Evolutionary conservation across 2,329 filamentous ascomycete genomes (phyloP), one percentile per base, ranked within the genome.

Genomic region (Drechmeria coniospora): DNA sequence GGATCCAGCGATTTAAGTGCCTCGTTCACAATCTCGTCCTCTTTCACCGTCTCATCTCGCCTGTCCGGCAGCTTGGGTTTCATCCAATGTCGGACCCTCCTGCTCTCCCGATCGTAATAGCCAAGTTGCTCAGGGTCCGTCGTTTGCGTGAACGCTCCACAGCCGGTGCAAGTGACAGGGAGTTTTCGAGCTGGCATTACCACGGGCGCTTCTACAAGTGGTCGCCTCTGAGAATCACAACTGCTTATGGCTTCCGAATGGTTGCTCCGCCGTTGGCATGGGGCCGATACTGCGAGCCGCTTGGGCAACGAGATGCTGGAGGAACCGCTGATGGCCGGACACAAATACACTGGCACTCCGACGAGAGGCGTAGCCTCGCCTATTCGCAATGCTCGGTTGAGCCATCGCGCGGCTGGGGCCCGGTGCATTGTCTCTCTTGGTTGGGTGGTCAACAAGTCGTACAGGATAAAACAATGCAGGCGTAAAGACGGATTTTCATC

Each of bases 101-200:
- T 70, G 36, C 66, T 63, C 20, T 45, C 47, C 16, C 65, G 31
- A 32, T 66, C 57, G 43, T 63, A 78, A 46, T 66, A 75, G 4
- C 69, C 69, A 5, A 74, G 54, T 33, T 64, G 53, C 16, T 61
- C 47, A 1, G 63, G 47, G 12, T 65, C 48, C 0, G 46, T 45
- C 1, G 61, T 70, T 45, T 79, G 74, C 25, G 69, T 59, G 38
- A 75, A 59, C 10, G 74, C 73, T 24, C 74, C 74, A 43, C 74
- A 79, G 20, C 74, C 74, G 9, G 61, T 59, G 39, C 74, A 79
- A 36, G 65, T 68, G 8, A 59, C 40, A 0, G 74, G 73, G 2
- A 78, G 51, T 24, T 37, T 40, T 21, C 46, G 43, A 9, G 21
- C 29, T 4, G 35, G 27, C 2, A 24, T 9, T 10, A 18, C 24